Conservation (phyloP, 176 grass and related monocot genomes). For the Guadua angustifolia region DNA sequence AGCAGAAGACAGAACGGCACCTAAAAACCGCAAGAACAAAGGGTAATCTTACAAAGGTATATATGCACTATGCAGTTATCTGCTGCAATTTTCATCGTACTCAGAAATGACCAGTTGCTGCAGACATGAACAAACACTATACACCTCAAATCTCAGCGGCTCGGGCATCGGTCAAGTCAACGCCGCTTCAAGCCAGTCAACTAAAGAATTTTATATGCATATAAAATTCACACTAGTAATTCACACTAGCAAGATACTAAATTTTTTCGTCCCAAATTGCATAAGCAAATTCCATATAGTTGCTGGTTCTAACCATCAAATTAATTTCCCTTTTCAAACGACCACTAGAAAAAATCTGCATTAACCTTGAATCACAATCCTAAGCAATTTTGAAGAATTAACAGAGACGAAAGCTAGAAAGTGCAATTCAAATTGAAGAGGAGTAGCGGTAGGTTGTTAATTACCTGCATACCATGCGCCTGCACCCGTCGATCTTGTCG, state of each 20-base stretch:
- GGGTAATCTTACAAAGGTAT: background rate
- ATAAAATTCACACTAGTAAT: no score
- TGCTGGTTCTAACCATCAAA: background rate
- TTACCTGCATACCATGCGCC: conserved; percentile 47
- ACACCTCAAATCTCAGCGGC: no score
- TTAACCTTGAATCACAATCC: background rate
- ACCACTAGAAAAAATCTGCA: background rate
- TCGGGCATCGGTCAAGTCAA: no score
- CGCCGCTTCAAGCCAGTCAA: background rate
- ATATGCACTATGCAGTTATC: no score
- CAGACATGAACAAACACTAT: no score
- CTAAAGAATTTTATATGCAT: background rate
- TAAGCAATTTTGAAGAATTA: background rate
- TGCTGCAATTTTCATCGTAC: no score
- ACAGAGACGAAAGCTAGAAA: background rate
- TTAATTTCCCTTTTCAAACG: background rate
- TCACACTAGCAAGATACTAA: background rate
- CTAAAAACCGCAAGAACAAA: conserved; percentile 18
- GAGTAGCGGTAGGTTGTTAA: background rate
- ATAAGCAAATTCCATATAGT: background rate
- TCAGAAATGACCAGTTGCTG: no score
- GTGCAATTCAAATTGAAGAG: background rate
- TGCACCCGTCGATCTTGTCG: conserved; percentile 44
- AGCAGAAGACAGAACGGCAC: conserved; percentile 41
- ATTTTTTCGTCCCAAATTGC: background rate